A percentile compares a stretch with the other conserved stretches of the same genome.
These are phyloP conservation scores for Erythrophleum fordii DNA, from an alignment of 306 rosid genomes.

Conservation along the genomic window DNA sequence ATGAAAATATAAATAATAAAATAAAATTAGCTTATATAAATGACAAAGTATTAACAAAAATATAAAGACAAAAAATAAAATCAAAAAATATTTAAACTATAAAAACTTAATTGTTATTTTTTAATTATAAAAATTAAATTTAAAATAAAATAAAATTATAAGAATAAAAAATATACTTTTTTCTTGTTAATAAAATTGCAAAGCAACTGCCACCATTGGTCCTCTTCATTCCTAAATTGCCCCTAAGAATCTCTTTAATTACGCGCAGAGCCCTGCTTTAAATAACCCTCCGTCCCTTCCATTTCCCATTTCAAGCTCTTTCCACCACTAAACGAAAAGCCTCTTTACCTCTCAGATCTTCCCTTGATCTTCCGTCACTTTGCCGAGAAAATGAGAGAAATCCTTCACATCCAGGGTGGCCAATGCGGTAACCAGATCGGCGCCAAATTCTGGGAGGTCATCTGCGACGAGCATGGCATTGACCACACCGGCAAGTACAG, in stretches of 20 bases:
- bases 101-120: too few species aligned
- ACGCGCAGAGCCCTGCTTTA: neutral
- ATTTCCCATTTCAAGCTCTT: neutral
- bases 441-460: constrained; percentile 73
- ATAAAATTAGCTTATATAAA: too few species aligned
- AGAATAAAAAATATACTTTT: too few species aligned
- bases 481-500: constrained; percentile 59
- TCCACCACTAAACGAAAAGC: too few species aligned
- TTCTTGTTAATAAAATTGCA: too few species aligned
- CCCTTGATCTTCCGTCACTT: constrained; percentile 37
- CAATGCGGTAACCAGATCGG: constrained; percentile 79
- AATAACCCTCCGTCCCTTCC: neutral
- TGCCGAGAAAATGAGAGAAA: constrained; percentile 66
- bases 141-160: too few species aligned
- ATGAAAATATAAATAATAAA: too few species aligned
- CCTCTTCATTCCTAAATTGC: neutral
- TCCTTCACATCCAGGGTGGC: constrained; percentile 74
- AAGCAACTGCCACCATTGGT: neutral
- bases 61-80: too few species aligned
- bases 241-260: neutral
- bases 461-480: constrained; percentile 70
- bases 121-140: too few species aligned
- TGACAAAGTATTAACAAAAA: too few species aligned
- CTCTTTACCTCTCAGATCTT: neutral
- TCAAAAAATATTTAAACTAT: too few species aligned